These are phyloP conservation scores for Trichosanthes truncata DNA, from an alignment of 306 rosid genomes.

Conservation along the genomic window DNA sequence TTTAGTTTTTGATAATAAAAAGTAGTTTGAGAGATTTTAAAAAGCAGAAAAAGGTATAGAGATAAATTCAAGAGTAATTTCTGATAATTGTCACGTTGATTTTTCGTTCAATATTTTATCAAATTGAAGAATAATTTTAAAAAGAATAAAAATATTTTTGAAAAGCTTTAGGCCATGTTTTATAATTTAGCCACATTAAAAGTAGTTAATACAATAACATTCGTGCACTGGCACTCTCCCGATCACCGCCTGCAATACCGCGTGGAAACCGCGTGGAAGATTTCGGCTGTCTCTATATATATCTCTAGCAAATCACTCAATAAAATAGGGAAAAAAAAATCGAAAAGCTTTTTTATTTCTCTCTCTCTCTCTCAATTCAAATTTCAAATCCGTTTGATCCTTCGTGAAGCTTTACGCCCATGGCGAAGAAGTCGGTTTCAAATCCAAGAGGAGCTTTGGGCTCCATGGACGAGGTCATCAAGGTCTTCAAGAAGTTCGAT, in stretches of 20 bases:
- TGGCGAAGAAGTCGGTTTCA: not conserved
- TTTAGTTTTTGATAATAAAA: too few species aligned
- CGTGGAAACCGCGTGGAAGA: constrained; percentile 34
- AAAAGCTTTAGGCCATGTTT: too few species aligned
- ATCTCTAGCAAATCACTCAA: not conserved
- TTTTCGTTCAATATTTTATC: too few species aligned
- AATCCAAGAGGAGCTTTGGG: not conserved
- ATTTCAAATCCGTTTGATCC: not conserved
- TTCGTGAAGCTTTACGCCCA: not conserved
- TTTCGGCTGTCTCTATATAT: not conserved
- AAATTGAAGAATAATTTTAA: too few species aligned
- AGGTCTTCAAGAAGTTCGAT: constrained; percentile 78
- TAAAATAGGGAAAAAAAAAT: too few species aligned
- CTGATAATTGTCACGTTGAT: too few species aligned
- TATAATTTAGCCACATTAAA: too few species aligned
- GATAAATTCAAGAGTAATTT: too few species aligned
- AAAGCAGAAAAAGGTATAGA: too few species aligned
- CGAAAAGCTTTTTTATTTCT: not conserved
- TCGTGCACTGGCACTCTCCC: not conserved
- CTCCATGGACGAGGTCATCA: constrained; percentile 51
- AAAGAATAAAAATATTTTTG: too few species aligned
- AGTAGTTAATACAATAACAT: not conserved
- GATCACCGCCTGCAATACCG: constrained; percentile 9
- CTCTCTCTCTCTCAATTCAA: not conserved
- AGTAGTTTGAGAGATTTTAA: too few species aligned